phyloP scores from a whole-genome alignment of 805 yeast species.

The Candida schatavii region DNA sequence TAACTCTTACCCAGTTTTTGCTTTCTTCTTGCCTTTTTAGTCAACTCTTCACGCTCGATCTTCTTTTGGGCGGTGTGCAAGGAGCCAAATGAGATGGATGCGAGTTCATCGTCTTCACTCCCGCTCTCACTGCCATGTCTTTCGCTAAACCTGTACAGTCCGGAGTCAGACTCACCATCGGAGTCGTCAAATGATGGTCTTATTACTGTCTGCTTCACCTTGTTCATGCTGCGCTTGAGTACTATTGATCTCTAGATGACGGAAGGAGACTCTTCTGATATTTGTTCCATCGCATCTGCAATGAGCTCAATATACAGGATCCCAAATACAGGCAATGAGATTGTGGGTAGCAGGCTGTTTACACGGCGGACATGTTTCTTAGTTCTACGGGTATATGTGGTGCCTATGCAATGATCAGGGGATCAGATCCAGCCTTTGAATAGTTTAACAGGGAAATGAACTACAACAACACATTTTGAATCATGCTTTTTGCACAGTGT shows the following conservation, averaged over 20 bases:
- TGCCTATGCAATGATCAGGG: too few relatives aligned
- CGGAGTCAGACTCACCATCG: constrained; percentile 11
- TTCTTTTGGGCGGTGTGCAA: constrained; percentile 58
- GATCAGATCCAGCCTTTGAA: too few relatives aligned
- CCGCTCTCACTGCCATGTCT: constrained; percentile 5
- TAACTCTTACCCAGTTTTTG: constrained; percentile 13
- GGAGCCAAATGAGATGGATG: constrained; percentile 62
- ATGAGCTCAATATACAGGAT: too few relatives aligned
- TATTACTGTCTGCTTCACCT: constrained; percentile 3
- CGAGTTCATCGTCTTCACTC: constrained; percentile 47
- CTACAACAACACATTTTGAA: too few relatives aligned
- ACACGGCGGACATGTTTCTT: too few relatives aligned
- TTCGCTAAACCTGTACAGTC: constrained; percentile 4
- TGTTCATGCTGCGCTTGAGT: not conserved
- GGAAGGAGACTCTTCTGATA: too few relatives aligned
- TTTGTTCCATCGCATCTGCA: too few relatives aligned
- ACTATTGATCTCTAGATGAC: not conserved
- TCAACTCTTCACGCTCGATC: constrained; percentile 20
- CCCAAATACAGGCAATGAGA: too few relatives aligned
- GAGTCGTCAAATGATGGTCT: constrained; percentile 17
- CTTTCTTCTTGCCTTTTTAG: constrained; percentile 12
- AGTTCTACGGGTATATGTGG: too few relatives aligned
- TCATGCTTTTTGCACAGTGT: too few relatives aligned
- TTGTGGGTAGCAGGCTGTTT: too few relatives aligned
- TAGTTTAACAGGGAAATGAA: too few relatives aligned